Evolutionary conservation across 495 filamentous ascomycete genomes (phyloP).

Genomic region (Xylaria palmicola): DNA sequence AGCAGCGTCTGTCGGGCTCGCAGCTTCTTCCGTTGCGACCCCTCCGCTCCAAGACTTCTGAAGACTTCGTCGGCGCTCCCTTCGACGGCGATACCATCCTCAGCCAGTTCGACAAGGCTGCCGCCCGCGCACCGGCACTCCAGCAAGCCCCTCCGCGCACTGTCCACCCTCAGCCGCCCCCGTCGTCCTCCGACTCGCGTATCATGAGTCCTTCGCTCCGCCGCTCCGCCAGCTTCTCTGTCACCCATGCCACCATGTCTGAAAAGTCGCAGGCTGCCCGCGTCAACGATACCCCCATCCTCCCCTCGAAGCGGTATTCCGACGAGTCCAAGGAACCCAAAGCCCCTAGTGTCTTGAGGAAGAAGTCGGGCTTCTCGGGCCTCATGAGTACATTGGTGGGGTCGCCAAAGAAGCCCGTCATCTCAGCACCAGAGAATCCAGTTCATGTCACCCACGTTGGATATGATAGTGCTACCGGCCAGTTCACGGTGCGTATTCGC

Average conservation of each 20-base stretch:
- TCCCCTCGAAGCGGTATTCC: constrained; percentile 75
- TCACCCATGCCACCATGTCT: constrained; percentile 46
- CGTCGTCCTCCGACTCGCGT: constrained; percentile 56
- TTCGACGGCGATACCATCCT: constrained; percentile 70
- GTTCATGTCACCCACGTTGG: constrained; percentile 98
- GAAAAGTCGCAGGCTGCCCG: constrained; percentile 49
- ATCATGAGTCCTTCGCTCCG: constrained; percentile 62
- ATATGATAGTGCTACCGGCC: constrained; percentile 93
- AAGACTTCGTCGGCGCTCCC: constrained; percentile 69
- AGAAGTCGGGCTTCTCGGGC: constrained; percentile 92
- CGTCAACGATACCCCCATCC: constrained; percentile 57
- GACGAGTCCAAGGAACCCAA: constrained; percentile 71
- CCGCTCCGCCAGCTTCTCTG: constrained; percentile 79
- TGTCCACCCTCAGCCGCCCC: constrained; percentile 44
- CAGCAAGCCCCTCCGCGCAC: constrained; percentile 39
- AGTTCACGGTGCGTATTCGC: constrained; percentile 78
- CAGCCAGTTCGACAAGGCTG: constrained; percentile 63
- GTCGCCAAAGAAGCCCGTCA: constrained; percentile 84
- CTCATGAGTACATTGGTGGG: constrained; percentile 93
- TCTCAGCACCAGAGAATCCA: constrained; percentile 94
- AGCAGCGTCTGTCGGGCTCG: constrained; percentile 28
- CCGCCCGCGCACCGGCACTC: constrained; percentile 47
- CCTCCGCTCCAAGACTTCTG: constrained; percentile 61
- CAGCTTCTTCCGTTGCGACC: constrained; percentile 40
- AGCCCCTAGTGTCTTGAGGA: constrained; percentile 60